Base-by-base conservation (phyloP, 1,139 yeast genomes). In the Suhomyces kunorum region DNA sequence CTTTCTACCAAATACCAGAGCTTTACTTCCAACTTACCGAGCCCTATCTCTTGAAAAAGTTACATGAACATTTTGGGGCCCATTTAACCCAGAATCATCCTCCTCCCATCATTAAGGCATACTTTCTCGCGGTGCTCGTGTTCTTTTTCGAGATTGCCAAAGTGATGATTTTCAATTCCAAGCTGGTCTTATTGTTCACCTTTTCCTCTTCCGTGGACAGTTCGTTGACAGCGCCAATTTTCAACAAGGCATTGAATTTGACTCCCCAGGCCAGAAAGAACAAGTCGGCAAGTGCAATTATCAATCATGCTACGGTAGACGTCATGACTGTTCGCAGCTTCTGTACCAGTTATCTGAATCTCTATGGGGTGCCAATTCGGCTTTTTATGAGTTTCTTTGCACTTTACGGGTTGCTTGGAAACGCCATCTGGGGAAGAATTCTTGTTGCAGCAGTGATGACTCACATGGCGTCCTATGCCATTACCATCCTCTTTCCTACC, bases 231-330 rank as follows among this genome's bases (percentile, higher is more conserved):
- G 43, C 59, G 32, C 41, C 56, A 36, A 47, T 59, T 13, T 61
- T 55, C 47, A 50, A 51, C 5, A 62, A 62, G 46, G 59, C 65
- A 3, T 42, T 61, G 45, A 50, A 42, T 17, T 51, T 62, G 32
- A 57, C 64, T 17, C 63, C 66, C 8, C 56, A 56, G 28, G 47
- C 63, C 11, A 54, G 56, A 27, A 58, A 55, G 38, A 52, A 54
- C 22, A 61, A 59, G 36, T 43, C 61, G 3, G 58, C 63, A 9
- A 66, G 66, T 35, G 65, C 59, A 23, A 61, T 62, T 33, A 55
- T 62, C 22, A 62, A 59, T 40, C 58, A 59, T 39, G 54, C 61
- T 26, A 51, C 63, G 4, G 50, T 53, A 25, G 66, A 62, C 41
- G 50, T 56, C 16, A 39, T 36, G 20, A 54, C 46, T 14, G 43